phyloP scores from a whole-genome alignment of 371 early-diverging fungal genomes.

The Haplosporangium sp. region DNA sequence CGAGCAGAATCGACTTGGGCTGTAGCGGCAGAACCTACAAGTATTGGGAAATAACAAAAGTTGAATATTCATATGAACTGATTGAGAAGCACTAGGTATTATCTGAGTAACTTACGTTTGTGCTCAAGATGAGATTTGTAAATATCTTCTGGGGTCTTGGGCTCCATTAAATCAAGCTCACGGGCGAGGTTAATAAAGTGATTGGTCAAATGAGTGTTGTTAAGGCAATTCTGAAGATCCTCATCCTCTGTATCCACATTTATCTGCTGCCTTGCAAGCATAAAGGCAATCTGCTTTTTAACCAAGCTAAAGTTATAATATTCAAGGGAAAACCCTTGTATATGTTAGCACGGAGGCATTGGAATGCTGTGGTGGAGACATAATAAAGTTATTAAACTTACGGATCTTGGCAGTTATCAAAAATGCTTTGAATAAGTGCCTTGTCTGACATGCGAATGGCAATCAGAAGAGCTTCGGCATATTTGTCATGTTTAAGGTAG shows the following conservation, averaged over 20 bases:
- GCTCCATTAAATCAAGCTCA: conserved; percentile 94
- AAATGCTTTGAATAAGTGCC: conserved; percentile 89
- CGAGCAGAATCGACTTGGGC: conserved; percentile 91
- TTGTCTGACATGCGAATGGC: conserved; percentile 87
- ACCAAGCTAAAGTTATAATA: conserved; percentile 58
- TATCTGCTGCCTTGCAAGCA: conserved; percentile 93
- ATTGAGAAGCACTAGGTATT: neutral
- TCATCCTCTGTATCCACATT: conserved; percentile 84
- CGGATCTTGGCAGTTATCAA: conserved; percentile 86
- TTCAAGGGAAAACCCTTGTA: neutral
- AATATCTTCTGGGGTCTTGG: conserved; percentile 97
- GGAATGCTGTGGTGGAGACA: neutral
- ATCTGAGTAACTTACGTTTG: conserved; percentile 63
- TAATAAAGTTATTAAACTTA: conserved; percentile 57
- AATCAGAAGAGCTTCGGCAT: conserved; percentile 86
- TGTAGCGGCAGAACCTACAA: conserved; percentile 65
- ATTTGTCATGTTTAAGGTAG: conserved; percentile 84
- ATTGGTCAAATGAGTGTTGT: conserved; percentile 87
- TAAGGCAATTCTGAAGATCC: conserved; percentile 86
- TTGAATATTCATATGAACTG: neutral
- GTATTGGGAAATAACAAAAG: neutral
- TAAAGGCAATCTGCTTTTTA: conserved; percentile 95
- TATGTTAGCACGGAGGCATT: neutral
- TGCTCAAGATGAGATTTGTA: conserved; percentile 97
- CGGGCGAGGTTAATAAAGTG: conserved; percentile 90